phyloP scores from a whole-genome alignment of 768 basidiomycete genomes.

The Royoungia palumana region DNA sequence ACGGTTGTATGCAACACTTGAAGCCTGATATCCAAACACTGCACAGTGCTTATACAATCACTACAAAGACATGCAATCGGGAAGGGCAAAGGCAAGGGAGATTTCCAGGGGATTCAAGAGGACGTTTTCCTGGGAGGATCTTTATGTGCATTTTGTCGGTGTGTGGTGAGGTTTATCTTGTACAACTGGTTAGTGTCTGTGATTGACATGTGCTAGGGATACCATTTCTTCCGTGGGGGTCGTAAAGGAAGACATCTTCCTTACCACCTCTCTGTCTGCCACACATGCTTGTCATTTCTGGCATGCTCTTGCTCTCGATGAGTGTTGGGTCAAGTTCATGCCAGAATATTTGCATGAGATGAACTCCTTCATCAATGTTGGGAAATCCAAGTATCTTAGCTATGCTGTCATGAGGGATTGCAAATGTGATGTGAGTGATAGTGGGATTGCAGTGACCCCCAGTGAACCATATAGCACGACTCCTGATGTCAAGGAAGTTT shows the following conservation, averaged over 20 bases:
- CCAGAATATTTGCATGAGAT: slow-evolving; percentile 35
- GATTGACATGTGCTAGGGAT: slow-evolving; percentile 42
- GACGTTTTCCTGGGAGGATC: slow-evolving; percentile 42
- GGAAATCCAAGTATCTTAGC: slow-evolving; percentile 6
- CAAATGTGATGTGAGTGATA: background rate
- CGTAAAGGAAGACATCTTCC: slow-evolving; percentile 40
- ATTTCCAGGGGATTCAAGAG: slow-evolving; percentile 38
- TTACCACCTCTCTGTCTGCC: slow-evolving; percentile 58
- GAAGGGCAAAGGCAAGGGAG: slow-evolving; percentile 18
- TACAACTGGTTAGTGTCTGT: background rate
- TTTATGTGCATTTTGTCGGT: slow-evolving; percentile 49
- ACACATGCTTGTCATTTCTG: slow-evolving; percentile 56
- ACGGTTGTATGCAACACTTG: background rate
- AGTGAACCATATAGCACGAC: background rate
- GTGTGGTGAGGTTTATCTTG: slow-evolving; percentile 38
- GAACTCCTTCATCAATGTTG: slow-evolving; percentile 17
- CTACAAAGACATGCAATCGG: slow-evolving; percentile 15
- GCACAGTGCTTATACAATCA: slow-evolving; percentile 21
- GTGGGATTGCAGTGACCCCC: background rate
- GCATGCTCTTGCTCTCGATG: slow-evolving; percentile 65
- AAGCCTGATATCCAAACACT: background rate
- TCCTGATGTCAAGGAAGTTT: slow-evolving; percentile 55
- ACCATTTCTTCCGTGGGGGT: slow-evolving; percentile 64
- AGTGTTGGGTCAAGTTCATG: slow-evolving; percentile 58
- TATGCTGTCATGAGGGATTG: background rate